Percentiles rank a stretch among this genome's conserved stretches.
Conservation (phyloP, 495 filamentous ascomycete species). For the Penicillium angulare region DNA sequence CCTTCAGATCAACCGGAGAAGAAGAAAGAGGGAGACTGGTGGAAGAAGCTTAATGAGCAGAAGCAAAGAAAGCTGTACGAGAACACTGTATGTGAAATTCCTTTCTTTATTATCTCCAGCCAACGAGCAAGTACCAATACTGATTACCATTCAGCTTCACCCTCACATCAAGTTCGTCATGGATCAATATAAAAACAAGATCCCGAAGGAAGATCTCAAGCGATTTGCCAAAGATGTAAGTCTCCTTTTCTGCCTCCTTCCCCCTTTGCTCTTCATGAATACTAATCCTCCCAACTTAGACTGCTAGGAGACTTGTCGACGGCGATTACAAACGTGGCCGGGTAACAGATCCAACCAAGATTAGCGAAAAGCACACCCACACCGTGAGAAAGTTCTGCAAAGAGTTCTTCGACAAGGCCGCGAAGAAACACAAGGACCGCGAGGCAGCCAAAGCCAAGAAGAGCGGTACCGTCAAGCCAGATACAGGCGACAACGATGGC, state of each 20-base stretch:
- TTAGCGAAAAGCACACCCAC: constrained; percentile 74
- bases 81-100: constrained; percentile 65
- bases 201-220: constrained; percentile 86
- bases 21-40: constrained; percentile 65
- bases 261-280: constrained; percentile 6
- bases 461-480: constrained; percentile 15
- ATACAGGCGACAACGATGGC: constrained; percentile 33
- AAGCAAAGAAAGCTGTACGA: constrained; percentile 94
- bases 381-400: constrained; percentile 80
- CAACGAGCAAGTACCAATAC: background rate
- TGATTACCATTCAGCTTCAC: constrained; percentile 57
- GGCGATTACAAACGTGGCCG: constrained; percentile 86
- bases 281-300: constrained; percentile 33
- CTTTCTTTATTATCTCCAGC: background rate
- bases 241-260: background rate
- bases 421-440: constrained; percentile 66
- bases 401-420: constrained; percentile 81
- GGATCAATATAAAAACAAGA: constrained; percentile 78
- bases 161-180: constrained; percentile 82
- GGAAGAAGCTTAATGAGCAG: constrained; percentile 73
- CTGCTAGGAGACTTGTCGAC: constrained; percentile 79
- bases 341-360: constrained; percentile 77
- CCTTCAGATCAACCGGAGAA: constrained; percentile 57
- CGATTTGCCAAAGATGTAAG: constrained; percentile 78
- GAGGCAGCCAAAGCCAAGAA: constrained; percentile 63